These are phyloP conservation scores for Erysimum cheiranthoides DNA, from an alignment of 345 rosid genomes.

Conservation along the genomic window DNA sequence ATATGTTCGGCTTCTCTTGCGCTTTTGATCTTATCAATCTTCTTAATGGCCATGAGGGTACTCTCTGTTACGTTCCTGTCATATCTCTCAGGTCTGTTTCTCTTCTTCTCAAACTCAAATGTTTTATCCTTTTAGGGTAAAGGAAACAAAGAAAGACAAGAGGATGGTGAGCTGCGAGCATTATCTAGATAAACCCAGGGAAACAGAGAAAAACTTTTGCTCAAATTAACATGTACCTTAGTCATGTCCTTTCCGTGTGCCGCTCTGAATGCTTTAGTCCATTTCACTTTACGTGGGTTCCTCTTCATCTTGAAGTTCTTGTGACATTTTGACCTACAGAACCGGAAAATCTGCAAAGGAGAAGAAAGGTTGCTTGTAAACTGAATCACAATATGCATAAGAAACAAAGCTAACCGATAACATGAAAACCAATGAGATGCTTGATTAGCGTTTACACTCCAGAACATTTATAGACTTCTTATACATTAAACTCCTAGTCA, in stretches of 20 bases:
- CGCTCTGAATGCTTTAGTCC: constrained; percentile 93
- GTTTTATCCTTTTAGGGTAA: constrained; percentile 66
- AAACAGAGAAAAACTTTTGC: not conserved
- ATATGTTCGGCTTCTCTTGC: constrained; percentile 64
- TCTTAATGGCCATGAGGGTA: constrained; percentile 85
- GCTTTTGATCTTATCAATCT: constrained; percentile 76
- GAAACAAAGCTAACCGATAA: not conserved
- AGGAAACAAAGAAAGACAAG: constrained; percentile 25
- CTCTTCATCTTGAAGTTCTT: constrained; percentile 99
- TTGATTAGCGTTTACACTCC: not conserved
- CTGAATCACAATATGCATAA: not conserved
- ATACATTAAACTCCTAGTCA: not conserved
- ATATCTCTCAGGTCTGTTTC: constrained; percentile 95
- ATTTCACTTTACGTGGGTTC: constrained; percentile 93
- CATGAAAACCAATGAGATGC: not conserved
- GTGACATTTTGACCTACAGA: constrained; percentile 68
- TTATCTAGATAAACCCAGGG: not conserved
- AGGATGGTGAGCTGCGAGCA: not conserved
- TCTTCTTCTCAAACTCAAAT: constrained; percentile 93
- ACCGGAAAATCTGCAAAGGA: constrained; percentile 71
- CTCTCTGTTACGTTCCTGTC: constrained; percentile 79
- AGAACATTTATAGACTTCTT: not conserved
- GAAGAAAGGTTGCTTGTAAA: constrained; percentile 5
- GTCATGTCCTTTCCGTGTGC: constrained; percentile 95
- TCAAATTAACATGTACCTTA: constrained; percentile 54